Evolutionary conservation across 1,284 basidiomycete genomes (phyloP).

Genomic region (Cutaneotrichosporon dermatis): DNA sequence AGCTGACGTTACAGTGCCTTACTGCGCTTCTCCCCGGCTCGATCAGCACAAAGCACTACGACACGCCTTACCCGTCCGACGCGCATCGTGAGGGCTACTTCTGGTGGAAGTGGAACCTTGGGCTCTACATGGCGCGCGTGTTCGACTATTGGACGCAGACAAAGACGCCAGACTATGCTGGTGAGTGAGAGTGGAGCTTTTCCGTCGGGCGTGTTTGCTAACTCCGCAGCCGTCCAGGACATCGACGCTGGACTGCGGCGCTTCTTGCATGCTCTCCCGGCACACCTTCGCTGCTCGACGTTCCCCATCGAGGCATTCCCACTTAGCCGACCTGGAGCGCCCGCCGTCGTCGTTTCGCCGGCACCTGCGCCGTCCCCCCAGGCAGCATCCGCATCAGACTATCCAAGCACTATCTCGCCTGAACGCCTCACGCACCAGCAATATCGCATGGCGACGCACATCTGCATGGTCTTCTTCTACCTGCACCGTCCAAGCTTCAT

Average conservation of each 20-base stretch:
- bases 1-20: conserved; percentile 5
- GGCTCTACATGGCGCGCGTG: conserved; percentile 19
- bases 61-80: conserved; percentile 20
- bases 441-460: conserved; percentile 22
- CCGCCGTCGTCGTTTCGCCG: conserved; percentile 10
- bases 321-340: conserved; percentile 11
- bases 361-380: not conserved
- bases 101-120: conserved; percentile 21
- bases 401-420: conserved; percentile 8
- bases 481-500: conserved; percentile 23
- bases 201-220: not conserved
- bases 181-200: not conserved
- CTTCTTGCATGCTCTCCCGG: conserved; percentile 13
- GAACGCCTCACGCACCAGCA: conserved; percentile 16
- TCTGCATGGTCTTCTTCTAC: conserved; percentile 25
- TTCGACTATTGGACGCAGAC: conserved; percentile 21
- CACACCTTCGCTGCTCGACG: conserved; percentile 10
- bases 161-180: conserved; percentile 8
- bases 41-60: conserved; percentile 18
- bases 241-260: conserved; percentile 18
- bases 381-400: conserved; percentile 1
- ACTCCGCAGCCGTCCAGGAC: conserved; percentile 15
- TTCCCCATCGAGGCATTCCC: conserved; percentile 19
- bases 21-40: conserved; percentile 19
- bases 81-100: conserved; percentile 16